Base-by-base conservation (phyloP, 495 filamentous ascomycete genomes). In the Penicillium malachiteum region DNA sequence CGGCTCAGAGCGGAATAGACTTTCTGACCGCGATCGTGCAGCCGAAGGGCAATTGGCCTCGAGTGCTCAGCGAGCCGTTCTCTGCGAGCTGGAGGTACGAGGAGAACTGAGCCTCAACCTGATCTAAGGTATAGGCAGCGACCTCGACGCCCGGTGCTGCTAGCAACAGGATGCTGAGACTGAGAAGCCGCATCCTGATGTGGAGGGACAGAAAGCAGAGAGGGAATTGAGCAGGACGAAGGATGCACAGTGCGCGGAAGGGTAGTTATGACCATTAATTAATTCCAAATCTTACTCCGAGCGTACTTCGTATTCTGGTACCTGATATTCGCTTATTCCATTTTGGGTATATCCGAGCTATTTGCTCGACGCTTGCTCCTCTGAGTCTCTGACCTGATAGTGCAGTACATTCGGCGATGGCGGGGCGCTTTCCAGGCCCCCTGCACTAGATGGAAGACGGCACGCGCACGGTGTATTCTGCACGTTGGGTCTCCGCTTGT, bases 61-160 rank as follows among this genome's bases (percentile, higher is more conserved):
- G 41, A 26, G 5, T 44, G 41, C 17, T 44, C 41, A 21, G 41
- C 41, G 6, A 26, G 17, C 41, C 41, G 17, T 21, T 44, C 41
- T 21, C 41, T 7, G 5, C 41, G 41, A 21, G 41, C 41, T 44
- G 9, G 8, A 44, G 18, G 41, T 44, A 44, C 41, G 41, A 44
- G 7, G 41, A 44, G 17, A 44, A 44, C 16, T 44, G 41, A 30
- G 41, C 41, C 41, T 44, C 41, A 44, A 44, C 41, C 41, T 44
- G 41, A 21, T 44, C 41, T 44, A 44, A 44, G 41, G 41, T 44
- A 44, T 44, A 21, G 41, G 41, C 41, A 44, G 18, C 41, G 41
- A 44, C 18, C 41, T 44, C 18, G 16, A 30, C 7, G 21, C 41
- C 9, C 16, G 18, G 9, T 44, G 18, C 41, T 44, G 41, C 41